phyloP scores from a whole-genome alignment of 108 stramenopile genomes.

The Pseudonitzschia delicatissima region DNA sequence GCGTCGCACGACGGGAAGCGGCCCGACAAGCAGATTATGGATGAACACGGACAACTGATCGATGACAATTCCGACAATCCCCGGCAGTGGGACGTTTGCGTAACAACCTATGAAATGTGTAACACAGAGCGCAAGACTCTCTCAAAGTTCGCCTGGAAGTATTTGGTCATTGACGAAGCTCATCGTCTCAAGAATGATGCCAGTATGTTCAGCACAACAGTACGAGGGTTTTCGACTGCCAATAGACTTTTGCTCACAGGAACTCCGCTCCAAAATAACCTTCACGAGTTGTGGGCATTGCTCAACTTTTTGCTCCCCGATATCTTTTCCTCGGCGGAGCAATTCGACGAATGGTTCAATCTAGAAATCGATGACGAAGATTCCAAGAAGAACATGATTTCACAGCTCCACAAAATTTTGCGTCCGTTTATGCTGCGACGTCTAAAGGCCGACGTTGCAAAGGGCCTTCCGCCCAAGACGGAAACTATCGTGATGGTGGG shows the following conservation, averaged over 20 bases:
- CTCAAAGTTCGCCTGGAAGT: slow-evolving; percentile 91
- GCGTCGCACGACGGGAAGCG: slow-evolving; percentile 78
- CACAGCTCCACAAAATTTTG: slow-evolving; percentile 96
- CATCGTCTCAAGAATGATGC: slow-evolving; percentile 97
- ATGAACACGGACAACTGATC: slow-evolving; percentile 67
- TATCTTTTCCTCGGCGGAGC: slow-evolving; percentile 84
- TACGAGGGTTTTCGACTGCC: slow-evolving; percentile 82
- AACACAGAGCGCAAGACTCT: slow-evolving; percentile 83
- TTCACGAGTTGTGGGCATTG: slow-evolving; percentile 84
- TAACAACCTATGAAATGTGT: slow-evolving; percentile 97
- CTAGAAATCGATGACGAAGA: slow-evolving; percentile 82
- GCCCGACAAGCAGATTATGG: slow-evolving; percentile 57
- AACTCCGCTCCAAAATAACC: slow-evolving; percentile 97
- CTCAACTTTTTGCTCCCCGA: slow-evolving; percentile 92
- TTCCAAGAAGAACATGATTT: slow-evolving; percentile 93
- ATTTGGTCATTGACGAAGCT: slow-evolving; percentile 98
- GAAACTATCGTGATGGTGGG: slow-evolving; percentile 92
- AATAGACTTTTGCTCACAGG: slow-evolving; percentile 95
- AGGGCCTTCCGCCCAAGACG: slow-evolving; percentile 87
- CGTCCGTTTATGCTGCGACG: slow-evolving; percentile 98
- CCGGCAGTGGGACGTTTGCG: slow-evolving; percentile 90
- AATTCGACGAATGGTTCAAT: slow-evolving; percentile 96
- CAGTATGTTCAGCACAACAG: slow-evolving; percentile 87
- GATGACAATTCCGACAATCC: slow-evolving; percentile 85
- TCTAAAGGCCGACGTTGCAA: slow-evolving; percentile 91